A percentile compares a stretch with the other conserved stretches of the same genome.
Conservation (phyloP, 2,329 filamentous ascomycete species). For the Paecilomyces niveus region DNA sequence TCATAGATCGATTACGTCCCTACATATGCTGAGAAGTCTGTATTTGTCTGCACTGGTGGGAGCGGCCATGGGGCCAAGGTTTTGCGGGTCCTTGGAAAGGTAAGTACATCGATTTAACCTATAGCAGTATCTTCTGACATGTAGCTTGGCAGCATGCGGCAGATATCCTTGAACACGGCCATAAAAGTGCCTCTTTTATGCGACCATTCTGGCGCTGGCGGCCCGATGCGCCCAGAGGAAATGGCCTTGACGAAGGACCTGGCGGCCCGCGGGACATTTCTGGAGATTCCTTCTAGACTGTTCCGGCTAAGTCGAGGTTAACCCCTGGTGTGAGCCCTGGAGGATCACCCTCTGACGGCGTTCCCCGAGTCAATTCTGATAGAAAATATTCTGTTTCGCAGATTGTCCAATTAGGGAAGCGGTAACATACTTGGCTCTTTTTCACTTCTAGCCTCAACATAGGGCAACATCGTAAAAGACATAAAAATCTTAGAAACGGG, state of each 20-base stretch:
- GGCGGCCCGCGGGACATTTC: conserved; percentile 17
- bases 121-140: conserved; percentile 3
- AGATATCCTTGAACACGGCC: conserved; percentile 20
- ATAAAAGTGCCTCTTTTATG: conserved; percentile 21
- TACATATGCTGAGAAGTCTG: conserved; percentile 16
- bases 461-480: no score
- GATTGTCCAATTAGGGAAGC: no score
- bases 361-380: no score
- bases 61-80: conserved; percentile 33
- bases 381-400: no score
- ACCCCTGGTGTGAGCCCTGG: no score
- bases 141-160: conserved; percentile 19
- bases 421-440: no score
- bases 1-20: conserved; percentile 26
- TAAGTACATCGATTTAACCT: conserved; percentile 1
- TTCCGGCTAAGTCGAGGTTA: no score
- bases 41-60: conserved; percentile 30
- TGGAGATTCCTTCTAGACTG: no score
- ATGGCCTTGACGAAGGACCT: conserved; percentile 25
- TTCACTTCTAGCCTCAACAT: no score
- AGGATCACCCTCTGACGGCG: no score
- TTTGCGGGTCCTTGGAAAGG: conserved; percentile 27
- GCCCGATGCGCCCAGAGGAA: conserved; percentile 15
- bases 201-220: conserved; percentile 25
- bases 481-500: no score